Evolutionary conservation across 192 early-diverging fungal species (phyloP).

Genomic region (Backusella morwellensis): DNA sequence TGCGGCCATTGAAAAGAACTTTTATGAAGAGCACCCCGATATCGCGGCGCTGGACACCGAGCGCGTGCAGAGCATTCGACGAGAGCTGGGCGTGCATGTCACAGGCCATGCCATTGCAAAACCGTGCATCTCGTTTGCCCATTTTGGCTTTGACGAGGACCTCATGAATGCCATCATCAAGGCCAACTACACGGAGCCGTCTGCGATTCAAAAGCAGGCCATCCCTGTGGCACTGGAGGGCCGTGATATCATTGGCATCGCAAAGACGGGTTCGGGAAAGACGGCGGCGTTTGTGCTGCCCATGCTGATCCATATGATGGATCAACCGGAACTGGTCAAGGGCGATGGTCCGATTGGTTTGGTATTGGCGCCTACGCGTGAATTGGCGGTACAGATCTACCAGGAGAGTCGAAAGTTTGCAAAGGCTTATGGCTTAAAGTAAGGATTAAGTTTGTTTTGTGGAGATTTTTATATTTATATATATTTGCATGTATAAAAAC

Average conservation of each 20-base stretch:
- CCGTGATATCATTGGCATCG: conserved; percentile 82
- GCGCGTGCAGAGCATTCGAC: conserved; percentile 52
- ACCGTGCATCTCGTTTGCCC: conserved; percentile 82
- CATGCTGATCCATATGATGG: conserved; percentile 85
- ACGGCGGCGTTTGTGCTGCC: conserved; percentile 83
- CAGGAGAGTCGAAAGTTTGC: conserved; percentile 78
- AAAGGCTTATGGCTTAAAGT: conserved; percentile 68
- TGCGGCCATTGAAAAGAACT: conserved; percentile 68
- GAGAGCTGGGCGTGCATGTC: conserved; percentile 63
- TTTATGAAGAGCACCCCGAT: conserved; percentile 78
- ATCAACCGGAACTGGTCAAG: conserved; percentile 68
- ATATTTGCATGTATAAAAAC: background rate
- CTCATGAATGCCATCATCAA: conserved; percentile 61
- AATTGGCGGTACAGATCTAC: conserved; percentile 78
- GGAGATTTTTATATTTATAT: background rate
- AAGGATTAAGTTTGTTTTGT: background rate
- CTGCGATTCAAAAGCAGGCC: conserved; percentile 78
- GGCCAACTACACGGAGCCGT: conserved; percentile 67
- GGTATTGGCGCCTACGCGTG: conserved; percentile 75
- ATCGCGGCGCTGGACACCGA: conserved; percentile 60
- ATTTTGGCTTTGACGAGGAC: conserved; percentile 78
- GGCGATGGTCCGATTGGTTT: conserved; percentile 84
- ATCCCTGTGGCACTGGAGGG: conserved; percentile 75
- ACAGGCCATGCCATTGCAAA: conserved; percentile 60
- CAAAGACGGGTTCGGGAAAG: conserved; percentile 86